Base-by-base conservation (phyloP, 2,329 filamentous ascomycete genomes). In the Teratosphaeria pseudoeucalypti region DNA sequence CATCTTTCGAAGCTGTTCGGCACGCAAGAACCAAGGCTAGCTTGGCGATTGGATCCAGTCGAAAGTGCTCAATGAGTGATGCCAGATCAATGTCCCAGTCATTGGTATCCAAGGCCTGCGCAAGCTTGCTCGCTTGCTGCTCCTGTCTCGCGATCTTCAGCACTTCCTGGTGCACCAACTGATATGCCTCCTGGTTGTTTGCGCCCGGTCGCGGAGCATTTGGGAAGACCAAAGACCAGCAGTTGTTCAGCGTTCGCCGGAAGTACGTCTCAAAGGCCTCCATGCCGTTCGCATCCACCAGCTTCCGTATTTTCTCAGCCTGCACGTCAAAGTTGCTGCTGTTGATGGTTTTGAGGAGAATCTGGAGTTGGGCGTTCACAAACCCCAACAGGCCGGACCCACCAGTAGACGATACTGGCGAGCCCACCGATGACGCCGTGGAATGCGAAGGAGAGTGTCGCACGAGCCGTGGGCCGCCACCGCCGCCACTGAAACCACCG, bases 221-320 rank as follows among this genome's bases (percentile, higher is more conserved):
- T 57, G 90, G 87, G 73, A 97, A 97, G 73, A 99, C 94, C 71
- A 94, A 87, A 64, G 87, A 80, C 69, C 92, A 90, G 85, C 96
- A 96, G 77, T 87, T 87, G 76, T 88, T 88, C 72, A 99, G 85
- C 73, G 97, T 82, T 76, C 92, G 90, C 75, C 90, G 87, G 77
- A 99, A 95, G 76, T 94, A 96, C 80, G 92, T 95, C 62, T 90
- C 86, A 75, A 92, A 96, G 73, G 96, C 91, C 82, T 99, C 95
- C 92, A 99, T 99, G 73, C 92, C 92, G 91, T 95, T 87, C 71
- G 92, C 92, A 84, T 96, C 87, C 78, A 97, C 88, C 74, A 97
- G 86, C 89, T 95, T 95, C 75, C 86, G 86, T 70, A 99, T 87
- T 79, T 95, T 92, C 70, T 95, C 90, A 71, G 86, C 87, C 78